Evolutionary conservation across 2,329 filamentous ascomycete genomes (phyloP), one percentile per base, ranked within the genome.

Genomic region (Xylariaceae sp.): DNA sequence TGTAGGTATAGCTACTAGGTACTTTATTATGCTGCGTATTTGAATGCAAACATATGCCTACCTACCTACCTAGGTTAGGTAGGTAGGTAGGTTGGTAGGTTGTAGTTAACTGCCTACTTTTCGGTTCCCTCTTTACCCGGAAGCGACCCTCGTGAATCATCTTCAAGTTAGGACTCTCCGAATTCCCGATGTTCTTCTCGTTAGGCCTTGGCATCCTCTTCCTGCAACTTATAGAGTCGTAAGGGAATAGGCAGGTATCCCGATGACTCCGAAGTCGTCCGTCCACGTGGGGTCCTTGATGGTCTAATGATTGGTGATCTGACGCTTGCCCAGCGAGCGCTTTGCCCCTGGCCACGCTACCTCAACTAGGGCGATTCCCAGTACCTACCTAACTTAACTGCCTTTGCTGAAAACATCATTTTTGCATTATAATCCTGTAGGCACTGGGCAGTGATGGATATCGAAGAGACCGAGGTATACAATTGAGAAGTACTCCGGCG

Each of bases 211-310:
- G 8, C 32, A 34, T 34, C 19, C 19, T 19, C 19, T 34, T 5
- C 32, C 32, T 6, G 32, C 32, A 8, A 8, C 6, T 34, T 5
- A 5, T 34, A 8, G 32, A 8, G 5, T 30, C 26, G 30, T 11
- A 53, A n/a, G 27, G 9, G 42, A 30, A 40, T 19, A 19, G 19
- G 19, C 19, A 19, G 19, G 19, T 19, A 19, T 19, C 19, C 19
- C 3, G 11, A 41, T 29, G 31, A 19, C 3, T n/a, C 19, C 8
- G 19, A 9, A 37, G 27, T 29, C 29, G 26, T 9, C 6, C 34
- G 41, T 46, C 39, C 56, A 59, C 56, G 56, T 59, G 56, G 54
- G 56, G 56, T 26, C 1, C 30, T 39, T 19, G 19, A 40, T 44
- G 19, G 35, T 45, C 29, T 27, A 5, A 12, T 54, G 35, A 56